phyloP scores from a whole-genome alignment of 306 rosid genomes.

The Betula pendula region DNA sequence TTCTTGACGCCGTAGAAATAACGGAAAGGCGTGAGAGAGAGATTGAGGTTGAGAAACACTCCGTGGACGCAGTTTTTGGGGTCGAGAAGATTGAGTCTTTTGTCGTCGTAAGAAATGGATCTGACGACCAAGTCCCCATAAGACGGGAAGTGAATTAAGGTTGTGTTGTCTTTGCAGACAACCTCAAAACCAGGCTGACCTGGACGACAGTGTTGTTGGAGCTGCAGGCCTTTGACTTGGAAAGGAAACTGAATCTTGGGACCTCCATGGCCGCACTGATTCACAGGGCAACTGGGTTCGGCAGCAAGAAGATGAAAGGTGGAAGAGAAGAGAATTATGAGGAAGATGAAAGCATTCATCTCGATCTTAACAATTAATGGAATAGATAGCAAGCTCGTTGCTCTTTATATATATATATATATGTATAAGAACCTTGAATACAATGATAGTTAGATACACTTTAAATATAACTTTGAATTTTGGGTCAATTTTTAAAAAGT shows the following conservation, averaged over 20 bases:
- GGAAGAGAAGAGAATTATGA: slow-evolving; percentile 44
- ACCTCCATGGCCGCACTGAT: slow-evolving; percentile 32
- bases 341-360: slow-evolving; percentile 47
- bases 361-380: background rate
- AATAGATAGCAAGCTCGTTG: background rate
- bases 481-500: too few species aligned
- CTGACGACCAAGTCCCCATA: slow-evolving; percentile 55
- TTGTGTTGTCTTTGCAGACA: slow-evolving; percentile 39
- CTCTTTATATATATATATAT: background rate
- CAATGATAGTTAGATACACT: too few species aligned
- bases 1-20: slow-evolving; percentile 50
- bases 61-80: slow-evolving; percentile 56
- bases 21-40: slow-evolving; percentile 58
- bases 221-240: slow-evolving; percentile 33
- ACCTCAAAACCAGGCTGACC: slow-evolving; percentile 40
- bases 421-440: too few species aligned
- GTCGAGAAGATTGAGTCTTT: slow-evolving; percentile 60
- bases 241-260: slow-evolving; percentile 55
- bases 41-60: slow-evolving; percentile 71
- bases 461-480: too few species aligned
- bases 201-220: background rate
- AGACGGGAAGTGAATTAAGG: slow-evolving; percentile 60
- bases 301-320: slow-evolving; percentile 39
- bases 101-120: slow-evolving; percentile 64
- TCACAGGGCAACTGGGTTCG: slow-evolving; percentile 14